Evolutionary conservation across 306 rosid genomes (phyloP), one percentile per base, ranked within the genome.

Genomic region (Quercus parvula): DNA sequence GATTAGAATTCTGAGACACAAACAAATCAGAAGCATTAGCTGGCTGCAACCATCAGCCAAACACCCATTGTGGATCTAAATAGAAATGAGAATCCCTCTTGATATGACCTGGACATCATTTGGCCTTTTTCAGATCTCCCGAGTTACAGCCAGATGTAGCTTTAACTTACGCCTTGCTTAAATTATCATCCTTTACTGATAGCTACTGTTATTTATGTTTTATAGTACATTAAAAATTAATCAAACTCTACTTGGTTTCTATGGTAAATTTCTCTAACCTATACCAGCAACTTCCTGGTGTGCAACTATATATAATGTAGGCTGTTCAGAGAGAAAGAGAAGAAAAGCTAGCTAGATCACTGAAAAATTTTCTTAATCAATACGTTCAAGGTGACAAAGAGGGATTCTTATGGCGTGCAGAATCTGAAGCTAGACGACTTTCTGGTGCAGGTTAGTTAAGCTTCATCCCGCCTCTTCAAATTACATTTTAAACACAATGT

Each of bases 241-340:
- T n/a, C 24, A n/a, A 68, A 24, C n/a, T 19, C 27, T 24, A 27
- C 1, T 25, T 24, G 52, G 49, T 68, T 68, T 35, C 28, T 35
- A n/a, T 18, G 4, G 38, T n/a, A 5, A 54, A 54, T 79, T 56
- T 71, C 66, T 73, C 73, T 72, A 30, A 44, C 75, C 15, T 41
- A 83, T 22, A 59, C 71, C 56, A 22, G 28, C 25, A 68, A 54
- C 30, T 56, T 75, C 84, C 88, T 95, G 66, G 92, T 92, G 44
- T 86, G 89, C 38, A 52, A 81, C 82, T 70, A 62, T 77, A 64
- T 64, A 30, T 41, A 28, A n/a, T 69, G 72, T 80, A 95, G 98
- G 93, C 85, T 61, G 91, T 93, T 69, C 97, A 93, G 73, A 91
- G 68, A 85, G 99, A 95, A 80, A 90, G 99, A 84, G 99, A 93